Evolutionary conservation across 352 stramenopile species (phyloP).

Genomic region (Globisporangium apiculatum): DNA sequence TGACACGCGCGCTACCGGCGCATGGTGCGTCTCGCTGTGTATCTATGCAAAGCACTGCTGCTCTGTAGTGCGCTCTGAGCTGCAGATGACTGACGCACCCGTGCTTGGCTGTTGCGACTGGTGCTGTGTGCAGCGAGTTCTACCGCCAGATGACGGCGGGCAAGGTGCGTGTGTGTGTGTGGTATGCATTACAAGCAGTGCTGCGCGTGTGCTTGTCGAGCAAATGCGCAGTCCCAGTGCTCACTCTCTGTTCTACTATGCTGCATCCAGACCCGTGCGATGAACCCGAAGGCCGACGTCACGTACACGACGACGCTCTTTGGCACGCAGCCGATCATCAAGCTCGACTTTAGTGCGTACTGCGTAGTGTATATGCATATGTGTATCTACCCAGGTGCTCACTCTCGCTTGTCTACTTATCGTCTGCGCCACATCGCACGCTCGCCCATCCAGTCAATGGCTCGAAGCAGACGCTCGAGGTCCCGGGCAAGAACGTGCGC

Average conservation of each 20-base stretch:
- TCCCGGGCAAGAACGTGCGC: slow-evolving; percentile 65
- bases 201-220: no score
- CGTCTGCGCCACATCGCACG: background rate
- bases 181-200: no score
- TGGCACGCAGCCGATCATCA: slow-evolving; percentile 52
- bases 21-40: slow-evolving; percentile 37
- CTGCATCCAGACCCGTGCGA: slow-evolving; percentile 40
- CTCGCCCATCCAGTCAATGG: slow-evolving; percentile 40
- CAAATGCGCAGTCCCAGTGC: background rate
- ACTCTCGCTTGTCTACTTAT: slow-evolving; percentile 5
- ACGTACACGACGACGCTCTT: slow-evolving; percentile 44
- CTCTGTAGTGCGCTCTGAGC: background rate
- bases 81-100: background rate
- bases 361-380: background rate
- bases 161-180: slow-evolving; percentile 35
- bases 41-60: background rate
- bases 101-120: background rate
- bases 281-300: slow-evolving; percentile 81
- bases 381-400: background rate
- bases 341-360: slow-evolving; percentile 79
- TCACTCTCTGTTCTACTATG: background rate
- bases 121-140: slow-evolving; percentile 51
- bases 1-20: slow-evolving; percentile 59
- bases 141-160: slow-evolving; percentile 73
- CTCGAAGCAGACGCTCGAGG: slow-evolving; percentile 61